Evolutionary conservation across 306 rosid genomes (phyloP), one percentile per base, ranked within the genome.

Genomic region (Vachellia collinsii): DNA sequence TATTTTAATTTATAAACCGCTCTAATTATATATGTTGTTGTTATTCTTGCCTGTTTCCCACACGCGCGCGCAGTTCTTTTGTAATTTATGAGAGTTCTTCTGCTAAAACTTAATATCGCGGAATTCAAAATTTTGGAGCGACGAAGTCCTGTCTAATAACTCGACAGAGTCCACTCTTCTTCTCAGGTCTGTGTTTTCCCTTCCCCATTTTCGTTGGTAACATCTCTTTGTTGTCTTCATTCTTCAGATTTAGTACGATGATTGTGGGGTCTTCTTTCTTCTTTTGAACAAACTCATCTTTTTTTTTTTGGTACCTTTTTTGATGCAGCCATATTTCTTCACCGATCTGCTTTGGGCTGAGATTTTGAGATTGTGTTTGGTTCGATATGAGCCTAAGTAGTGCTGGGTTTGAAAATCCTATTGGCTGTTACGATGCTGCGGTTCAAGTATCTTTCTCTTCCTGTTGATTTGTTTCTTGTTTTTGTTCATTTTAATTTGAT

Each of bases 351-450:
- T 54, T 19, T 38, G 17, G 46, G 9, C 46, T 50, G 64, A 43
- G 66, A 64, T 75, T 58, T 66, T 1, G 23, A 29, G 63, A 38
- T 8, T 75, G 75, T 50, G 22, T 14, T 63, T 59, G 41, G 46
- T 72, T 72, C 76, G 50, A 61, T 14, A 86, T 88, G 89, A 85
- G 34, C 71, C 83, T 68, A 67, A 77, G 88, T 72, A 77, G 70
- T 51, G 16, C 78, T 48, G 90, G 80, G 22, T 86, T 76, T 61
- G 90, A 86, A 43, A 89, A 86, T 11, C 89, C 94, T 14, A 89
- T 95, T 5, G 98, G 98, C 12, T 91, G 86, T 67, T 91, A 93
- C 80, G 85, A 85, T 82, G 88, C 97, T 42, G 87, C 98, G 25
- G 90, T 95, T 85, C 99, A 95, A 83, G 98, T 94, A 83, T 43